Evolutionary conservation across 1,139 yeast genomes (phyloP).

Genomic region (Saccharomyces pastorianus): DNA sequence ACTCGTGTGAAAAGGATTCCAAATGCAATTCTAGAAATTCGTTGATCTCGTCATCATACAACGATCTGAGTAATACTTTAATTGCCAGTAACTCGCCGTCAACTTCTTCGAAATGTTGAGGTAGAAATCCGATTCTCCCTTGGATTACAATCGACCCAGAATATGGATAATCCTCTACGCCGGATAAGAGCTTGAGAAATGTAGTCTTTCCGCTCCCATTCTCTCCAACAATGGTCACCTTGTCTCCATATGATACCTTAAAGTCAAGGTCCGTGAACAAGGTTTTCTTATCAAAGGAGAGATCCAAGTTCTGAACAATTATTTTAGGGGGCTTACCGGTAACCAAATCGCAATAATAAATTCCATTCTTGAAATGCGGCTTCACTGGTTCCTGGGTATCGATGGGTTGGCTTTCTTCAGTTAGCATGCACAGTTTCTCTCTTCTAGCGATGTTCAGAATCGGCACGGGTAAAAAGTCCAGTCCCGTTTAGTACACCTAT

Average conservation of each 20-base stretch:
- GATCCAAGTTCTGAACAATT: constrained; percentile 9
- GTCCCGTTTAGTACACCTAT: background rate
- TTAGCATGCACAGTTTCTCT: background rate
- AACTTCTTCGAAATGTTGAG: constrained; percentile 15
- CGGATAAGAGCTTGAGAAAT: constrained; percentile 9
- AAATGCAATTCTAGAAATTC: constrained; percentile 6
- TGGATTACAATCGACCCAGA: constrained; percentile 12
- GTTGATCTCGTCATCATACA: constrained; percentile 9
- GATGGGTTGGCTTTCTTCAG: background rate
- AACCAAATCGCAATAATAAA: constrained; percentile 9
- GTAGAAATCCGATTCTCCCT: constrained; percentile 12
- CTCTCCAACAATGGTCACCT: constrained; percentile 13
- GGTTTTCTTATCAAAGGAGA: constrained; percentile 11
- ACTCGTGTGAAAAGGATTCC: constrained; percentile 9
- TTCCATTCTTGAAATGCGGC: constrained; percentile 10
- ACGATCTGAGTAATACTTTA: constrained; percentile 8
- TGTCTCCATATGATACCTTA: constrained; percentile 9
- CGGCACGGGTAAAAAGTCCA: background rate
- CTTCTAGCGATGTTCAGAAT: background rate
- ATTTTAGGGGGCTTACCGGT: constrained; percentile 11
- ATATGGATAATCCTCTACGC: constrained; percentile 9
- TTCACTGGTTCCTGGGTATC: constrained; percentile 5
- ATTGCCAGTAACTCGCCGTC: constrained; percentile 10
- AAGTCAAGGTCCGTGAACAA: constrained; percentile 11
- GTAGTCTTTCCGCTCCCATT: constrained; percentile 14